phyloP scores from a whole-genome alignment of 768 basidiomycete species.

The Collybiopsis confluens region DNA sequence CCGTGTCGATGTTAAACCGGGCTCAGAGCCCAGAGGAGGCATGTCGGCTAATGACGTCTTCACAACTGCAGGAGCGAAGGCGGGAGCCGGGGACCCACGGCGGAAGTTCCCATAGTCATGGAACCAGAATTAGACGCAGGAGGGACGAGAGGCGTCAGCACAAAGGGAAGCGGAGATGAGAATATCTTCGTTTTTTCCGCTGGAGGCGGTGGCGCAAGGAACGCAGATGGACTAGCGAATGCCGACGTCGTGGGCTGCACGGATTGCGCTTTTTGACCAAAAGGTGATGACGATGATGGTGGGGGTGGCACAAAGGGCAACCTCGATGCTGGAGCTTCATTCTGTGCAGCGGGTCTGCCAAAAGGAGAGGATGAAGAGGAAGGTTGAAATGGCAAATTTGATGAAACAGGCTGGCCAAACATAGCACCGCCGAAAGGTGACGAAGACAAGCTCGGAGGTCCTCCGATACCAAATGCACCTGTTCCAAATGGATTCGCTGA shows the following conservation, averaged over 20 bases:
- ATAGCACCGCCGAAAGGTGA: background rate
- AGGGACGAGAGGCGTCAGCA: background rate
- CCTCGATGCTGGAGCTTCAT: background rate
- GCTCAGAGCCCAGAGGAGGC: background rate
- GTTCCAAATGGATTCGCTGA: constrained; percentile 20
- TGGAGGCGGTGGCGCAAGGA: background rate
- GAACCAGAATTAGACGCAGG: background rate
- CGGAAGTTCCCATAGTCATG: background rate
- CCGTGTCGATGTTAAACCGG: background rate
- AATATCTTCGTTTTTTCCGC: constrained; percentile 2
- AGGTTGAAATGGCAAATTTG: background rate
- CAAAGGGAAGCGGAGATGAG: background rate
- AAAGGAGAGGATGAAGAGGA: background rate
- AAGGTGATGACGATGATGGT: background rate
- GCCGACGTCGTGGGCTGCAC: background rate
- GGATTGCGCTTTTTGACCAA: too few relatives aligned
- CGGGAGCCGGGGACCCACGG: constrained; percentile 1
- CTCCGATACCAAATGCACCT: background rate
- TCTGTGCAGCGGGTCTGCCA: background rate
- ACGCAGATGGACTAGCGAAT: background rate
- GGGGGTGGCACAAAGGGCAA: background rate
- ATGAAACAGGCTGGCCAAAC: background rate
- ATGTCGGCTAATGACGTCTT: background rate
- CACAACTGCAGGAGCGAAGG: constrained; percentile 15
- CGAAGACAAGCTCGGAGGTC: background rate